Evolutionary conservation across 1,139 yeast species (phyloP), one percentile per base, ranked within the genome.

Genomic region (Yamadazyma diospyri): DNA sequence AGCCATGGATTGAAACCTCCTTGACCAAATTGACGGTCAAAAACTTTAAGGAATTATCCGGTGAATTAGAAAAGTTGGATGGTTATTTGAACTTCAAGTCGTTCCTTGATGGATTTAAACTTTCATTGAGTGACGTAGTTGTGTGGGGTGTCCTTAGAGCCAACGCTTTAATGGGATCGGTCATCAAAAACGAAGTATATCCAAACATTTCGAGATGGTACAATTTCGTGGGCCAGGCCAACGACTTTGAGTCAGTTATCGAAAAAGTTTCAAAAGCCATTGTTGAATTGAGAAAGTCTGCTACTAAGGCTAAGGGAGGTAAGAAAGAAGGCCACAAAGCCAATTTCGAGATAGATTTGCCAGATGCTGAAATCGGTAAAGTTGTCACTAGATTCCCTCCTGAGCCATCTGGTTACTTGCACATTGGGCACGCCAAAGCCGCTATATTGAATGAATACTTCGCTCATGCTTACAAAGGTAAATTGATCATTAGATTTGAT

Each of bases 361-460:
- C 85, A 38, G 94, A 80, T 54, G 98, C 97, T 39, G 78, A 76
- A 52, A 79, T 83, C 43, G 98, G 98, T 43, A 71, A 88, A 61
- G 97, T 92, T 38, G 97, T 92, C 36, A 92, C 97, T 35, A 84
- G 98, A 68, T 92, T 92, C 79, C 97, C 97, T 47, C 94, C 94
- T 43, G 81, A 76, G 54, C 81, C 81, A 33, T 84, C 94, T 66
- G 97, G 97, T 69, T 89, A 87, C 64, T 74, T 92, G 59, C 76
- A 92, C 81, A 67, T 67, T 64, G 97, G 98, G 50, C 98, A 92
- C 57, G 97, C 95, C 43, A 92, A 92, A 65, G 97, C 97, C 36
- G 97, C 97, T 35, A 72, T 92, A 41, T 75, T 92, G 55, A 92
- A 92, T 69, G 94, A 89, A 66, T 89, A 87, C 67, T 89, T 89